Base-by-base conservation (phyloP, 257 asterid genomes). In the Capsicum chinense region DNA sequence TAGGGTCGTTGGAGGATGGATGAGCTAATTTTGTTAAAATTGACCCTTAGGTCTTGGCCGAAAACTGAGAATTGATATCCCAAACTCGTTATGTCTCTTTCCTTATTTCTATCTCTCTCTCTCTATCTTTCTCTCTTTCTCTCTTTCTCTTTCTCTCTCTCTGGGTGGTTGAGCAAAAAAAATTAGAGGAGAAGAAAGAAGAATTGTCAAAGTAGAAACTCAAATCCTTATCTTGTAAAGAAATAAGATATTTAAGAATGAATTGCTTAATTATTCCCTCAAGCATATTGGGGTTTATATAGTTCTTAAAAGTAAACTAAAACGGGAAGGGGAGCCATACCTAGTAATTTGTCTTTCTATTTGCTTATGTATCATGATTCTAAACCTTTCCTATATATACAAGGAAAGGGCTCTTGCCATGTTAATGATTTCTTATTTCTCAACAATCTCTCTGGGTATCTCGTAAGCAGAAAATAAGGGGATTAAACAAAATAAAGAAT, bases 11-110 rank as follows among this genome's bases (percentile, higher is more conserved):
- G 26, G 78, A 39, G 78, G 78, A 66, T 68, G 54, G 54, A 12
- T 68, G 78, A 39, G 54, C 78, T 68, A 68, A 37, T 68, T 67
- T 68, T 16, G 21, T 69, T 69, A 11, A 69, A 69, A 39, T 39
- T 69, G 56, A 69, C 33, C 78, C 15, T 16, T 69, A 54, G 33
- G 42, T 69, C 78, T 69, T 69, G 39, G 56, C 14, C 0, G 9
- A 69, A 69, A 69, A 69, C 0, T 69, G 78, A 69, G 78, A 39
- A 69, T 69, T 69, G 33, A 69, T 37, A 67, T 67, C 76, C 37
- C 76, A 67, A 37, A 26, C 76, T 68, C 14, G 52, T 68, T 68
- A 6, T 1, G 13, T 54, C 76, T 37, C 37, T 37, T 68, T 26
- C 52, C 8, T 26, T 63, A 0, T 21, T 39, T 10, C 9, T 67